Base-by-base conservation (phyloP, 225 moss, liverwort and hornwort genomes). In the Neckera pumila region DNA sequence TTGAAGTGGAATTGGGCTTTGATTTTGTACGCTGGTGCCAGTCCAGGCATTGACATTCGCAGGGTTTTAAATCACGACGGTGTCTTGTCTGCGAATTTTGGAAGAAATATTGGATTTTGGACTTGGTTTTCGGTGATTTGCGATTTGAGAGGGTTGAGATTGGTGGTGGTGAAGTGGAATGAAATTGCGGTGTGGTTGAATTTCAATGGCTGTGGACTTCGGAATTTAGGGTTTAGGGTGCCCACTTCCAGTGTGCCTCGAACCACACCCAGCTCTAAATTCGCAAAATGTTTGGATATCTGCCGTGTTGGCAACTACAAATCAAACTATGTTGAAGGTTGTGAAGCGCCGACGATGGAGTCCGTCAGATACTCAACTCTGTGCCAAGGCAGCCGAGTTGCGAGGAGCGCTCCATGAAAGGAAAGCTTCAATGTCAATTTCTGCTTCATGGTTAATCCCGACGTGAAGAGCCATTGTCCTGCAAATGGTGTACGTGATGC, bases 301-400 rank as follows among this genome's bases (percentile, higher is more conserved):
- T 76, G 33, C 79, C 79, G 13, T 62, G 27, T 56, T 79, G 81
- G 45, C 53, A 16, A 89, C 86, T 77, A 13, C 63, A 42, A 90
- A 91, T 76, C 84, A 84, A 27, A 87, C 83, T 66, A 72, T 92
- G 89, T 72, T 84, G 56, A 88, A 93, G 61, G 84, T 90, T 92
- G 79, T 91, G 56, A 95, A 91, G 88, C 56, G 91, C 93, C 61
- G 92, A 91, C 57, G 89, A 87, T 85, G 85, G 80, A 74, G 65
- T 89, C 92, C 90, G 62, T 92, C 93, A 42, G 93, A 94, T 80
- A 89, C 91, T 58, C 53, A 94, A 93, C 87, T 94, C 81, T 82
- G 86, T 75, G 88, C 76, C 22, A 93, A 91, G 58, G 38, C 58
- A n/a, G 88, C 80, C 56, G 91, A 94, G 79, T 95, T 95, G 86